Conservation (phyloP, 306 rosid genomes). For the Vachellia collinsii region DNA sequence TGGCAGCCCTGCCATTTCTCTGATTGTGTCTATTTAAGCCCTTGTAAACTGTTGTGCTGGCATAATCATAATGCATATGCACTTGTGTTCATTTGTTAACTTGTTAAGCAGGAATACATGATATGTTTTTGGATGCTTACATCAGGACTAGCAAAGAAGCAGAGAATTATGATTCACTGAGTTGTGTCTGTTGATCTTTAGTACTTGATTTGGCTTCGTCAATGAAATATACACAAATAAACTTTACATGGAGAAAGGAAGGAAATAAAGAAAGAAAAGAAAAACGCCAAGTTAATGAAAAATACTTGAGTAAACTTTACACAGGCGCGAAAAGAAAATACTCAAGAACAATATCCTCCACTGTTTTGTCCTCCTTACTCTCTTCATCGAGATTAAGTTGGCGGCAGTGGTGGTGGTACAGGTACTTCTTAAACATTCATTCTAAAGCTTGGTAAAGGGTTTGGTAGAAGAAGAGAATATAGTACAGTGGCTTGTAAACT, state of each 20-base stretch:
- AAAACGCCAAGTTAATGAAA: background rate
- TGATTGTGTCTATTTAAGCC: background rate
- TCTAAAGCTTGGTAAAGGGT: constrained; percentile 37
- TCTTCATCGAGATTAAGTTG: background rate
- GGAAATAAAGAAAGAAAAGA: background rate
- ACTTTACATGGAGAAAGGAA: background rate
- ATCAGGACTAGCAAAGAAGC: constrained; percentile 9
- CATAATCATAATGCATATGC: background rate
- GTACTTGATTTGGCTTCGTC: background rate
- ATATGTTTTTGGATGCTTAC: background rate
- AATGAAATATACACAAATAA: background rate
- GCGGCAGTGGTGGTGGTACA: background rate
- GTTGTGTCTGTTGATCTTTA: background rate
- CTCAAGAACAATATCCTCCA: background rate
- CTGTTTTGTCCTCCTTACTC: background rate
- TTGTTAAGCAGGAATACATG: background rate
- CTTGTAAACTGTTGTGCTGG: background rate
- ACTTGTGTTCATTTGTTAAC: background rate
- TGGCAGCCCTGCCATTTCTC: background rate
- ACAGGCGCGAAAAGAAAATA: background rate
- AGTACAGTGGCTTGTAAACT: constrained; percentile 37
- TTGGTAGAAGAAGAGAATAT: constrained; percentile 22
- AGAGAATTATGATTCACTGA: constrained; percentile 12
- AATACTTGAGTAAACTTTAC: background rate
- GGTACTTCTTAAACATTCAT: background rate